Evolutionary conservation across 176 grass and related monocot genomes (phyloP).

Genomic region (Oryza glumipatula): DNA sequence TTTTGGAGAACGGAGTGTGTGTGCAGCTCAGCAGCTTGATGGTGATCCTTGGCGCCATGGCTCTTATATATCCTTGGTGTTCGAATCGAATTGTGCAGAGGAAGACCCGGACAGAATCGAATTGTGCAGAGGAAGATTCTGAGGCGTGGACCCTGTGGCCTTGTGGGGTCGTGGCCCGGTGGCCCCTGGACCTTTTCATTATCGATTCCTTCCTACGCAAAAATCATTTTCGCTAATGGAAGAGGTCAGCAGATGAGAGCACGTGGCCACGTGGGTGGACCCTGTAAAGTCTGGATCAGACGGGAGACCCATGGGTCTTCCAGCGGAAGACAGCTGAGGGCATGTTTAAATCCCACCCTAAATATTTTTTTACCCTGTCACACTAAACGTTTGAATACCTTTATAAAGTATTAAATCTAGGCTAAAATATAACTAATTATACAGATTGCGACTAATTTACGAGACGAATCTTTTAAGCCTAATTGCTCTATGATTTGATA

Average conservation of each 20-base stretch:
- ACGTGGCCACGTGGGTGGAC: neutral
- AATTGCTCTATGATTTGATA: too few relatives aligned
- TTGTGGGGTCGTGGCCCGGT: neutral
- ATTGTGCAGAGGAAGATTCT: neutral
- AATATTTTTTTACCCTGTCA: too few relatives aligned
- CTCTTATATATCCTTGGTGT: neutral
- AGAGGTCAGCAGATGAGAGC: neutral
- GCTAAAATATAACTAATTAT: too few relatives aligned
- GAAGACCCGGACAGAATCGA: constrained; percentile 7
- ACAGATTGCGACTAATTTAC: too few relatives aligned
- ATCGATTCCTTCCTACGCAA: neutral
- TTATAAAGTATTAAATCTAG: too few relatives aligned
- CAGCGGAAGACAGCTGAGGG: neutral
- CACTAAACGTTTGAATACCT: too few relatives aligned
- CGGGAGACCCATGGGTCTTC: neutral
- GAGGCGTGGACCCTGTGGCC: neutral
- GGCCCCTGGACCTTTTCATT: neutral
- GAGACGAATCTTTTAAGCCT: too few relatives aligned
- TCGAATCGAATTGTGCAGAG: constrained; percentile 20
- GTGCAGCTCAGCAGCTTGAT: neutral
- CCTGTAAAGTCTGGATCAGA: too few relatives aligned
- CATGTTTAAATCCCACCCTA: too few relatives aligned
- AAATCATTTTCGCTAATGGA: neutral
- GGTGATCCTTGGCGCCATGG: neutral
- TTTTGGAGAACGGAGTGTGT: neutral